These are phyloP conservation scores for Prunella vulgaris DNA, from an alignment of 257 asterid species.

Conservation along the genomic window DNA sequence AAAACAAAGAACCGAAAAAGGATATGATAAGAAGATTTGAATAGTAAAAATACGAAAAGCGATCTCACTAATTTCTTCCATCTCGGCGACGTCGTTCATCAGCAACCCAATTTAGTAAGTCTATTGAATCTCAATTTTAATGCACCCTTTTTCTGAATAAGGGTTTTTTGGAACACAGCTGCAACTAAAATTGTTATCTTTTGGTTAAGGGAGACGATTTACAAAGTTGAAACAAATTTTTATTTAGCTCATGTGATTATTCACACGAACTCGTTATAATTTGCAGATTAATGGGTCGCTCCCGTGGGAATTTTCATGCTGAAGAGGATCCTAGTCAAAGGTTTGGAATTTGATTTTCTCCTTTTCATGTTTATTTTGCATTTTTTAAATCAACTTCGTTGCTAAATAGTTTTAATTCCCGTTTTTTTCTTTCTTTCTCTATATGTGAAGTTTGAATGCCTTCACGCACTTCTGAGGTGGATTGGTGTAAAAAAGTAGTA, in stretches of 20 bases:
- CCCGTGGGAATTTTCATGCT: conserved; percentile 75
- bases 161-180: conserved; percentile 23
- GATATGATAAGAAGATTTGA: neutral
- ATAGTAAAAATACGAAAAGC: neutral
- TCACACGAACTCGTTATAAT: neutral
- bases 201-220: neutral
- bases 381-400: conserved; percentile 2
- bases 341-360: conserved; percentile 27
- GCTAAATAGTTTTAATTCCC: neutral
- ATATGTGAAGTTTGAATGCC: neutral
- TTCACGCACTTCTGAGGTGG: conserved; percentile 10
- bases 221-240: neutral
- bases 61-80: neutral
- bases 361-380: neutral
- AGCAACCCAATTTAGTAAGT: conserved; percentile 21
- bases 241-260: conserved; percentile 17
- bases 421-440: neutral
- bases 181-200: neutral
- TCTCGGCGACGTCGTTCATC: neutral
- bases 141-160: conserved; percentile 22
- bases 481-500: neutral
- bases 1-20: neutral
- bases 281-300: conserved; percentile 70
- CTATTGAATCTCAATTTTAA: conserved; percentile 16
- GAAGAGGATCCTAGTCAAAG: conserved; percentile 87